A percentile compares a stretch with the other conserved stretches of the same genome.
These are phyloP conservation scores for Lentinula detonsa DNA, from an alignment of 768 basidiomycete genomes.

Conservation along the genomic window DNA sequence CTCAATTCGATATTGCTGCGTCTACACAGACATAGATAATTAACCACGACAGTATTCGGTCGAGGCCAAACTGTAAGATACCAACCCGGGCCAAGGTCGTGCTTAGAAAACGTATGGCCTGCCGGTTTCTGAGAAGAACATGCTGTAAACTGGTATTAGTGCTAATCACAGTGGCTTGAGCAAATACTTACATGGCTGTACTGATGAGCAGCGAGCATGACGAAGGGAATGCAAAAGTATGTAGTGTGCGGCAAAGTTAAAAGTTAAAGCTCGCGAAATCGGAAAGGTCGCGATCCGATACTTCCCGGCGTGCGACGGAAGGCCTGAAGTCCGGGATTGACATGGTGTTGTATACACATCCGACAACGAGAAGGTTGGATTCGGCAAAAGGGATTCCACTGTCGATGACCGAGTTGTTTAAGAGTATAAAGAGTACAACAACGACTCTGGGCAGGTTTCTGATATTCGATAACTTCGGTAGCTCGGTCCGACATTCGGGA, in stretches of 20 bases:
- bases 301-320: neutral
- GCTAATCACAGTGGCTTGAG: neutral
- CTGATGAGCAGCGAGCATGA: conserved; percentile 1
- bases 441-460: neutral
- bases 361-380: neutral
- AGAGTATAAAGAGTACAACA: neutral
- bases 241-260: neutral
- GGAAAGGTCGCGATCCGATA: neutral
- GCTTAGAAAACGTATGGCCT: conserved; percentile 1
- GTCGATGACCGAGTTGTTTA: neutral
- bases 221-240: neutral
- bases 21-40: conserved; percentile 15
- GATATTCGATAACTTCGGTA: neutral
- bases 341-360: neutral
- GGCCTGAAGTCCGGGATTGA: neutral
- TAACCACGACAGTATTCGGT: neutral
- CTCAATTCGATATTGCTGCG: conserved; percentile 68
- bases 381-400: neutral
- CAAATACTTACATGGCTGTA: neutral
- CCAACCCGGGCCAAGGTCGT: neutral
- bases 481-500: neutral
- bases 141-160: neutral
- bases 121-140: conserved; percentile 2
- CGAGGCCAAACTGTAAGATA: neutral
- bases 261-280: neutral